Evolutionary conservation across 805 yeast species (phyloP), one percentile per base, ranked within the genome.

Genomic region (Saccharomyces kudriavzevii): DNA sequence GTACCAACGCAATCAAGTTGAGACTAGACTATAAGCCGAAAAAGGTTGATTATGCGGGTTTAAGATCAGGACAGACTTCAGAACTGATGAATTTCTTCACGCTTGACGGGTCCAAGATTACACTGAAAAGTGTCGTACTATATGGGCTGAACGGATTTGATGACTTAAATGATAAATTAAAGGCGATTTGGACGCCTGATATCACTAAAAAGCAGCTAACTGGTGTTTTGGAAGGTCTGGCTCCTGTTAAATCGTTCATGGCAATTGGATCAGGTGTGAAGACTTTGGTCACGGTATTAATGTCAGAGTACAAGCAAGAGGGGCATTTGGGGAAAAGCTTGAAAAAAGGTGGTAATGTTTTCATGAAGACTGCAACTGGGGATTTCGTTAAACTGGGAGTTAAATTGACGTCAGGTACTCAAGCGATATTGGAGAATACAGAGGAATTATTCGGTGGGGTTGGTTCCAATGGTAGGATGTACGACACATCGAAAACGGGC

Each of bases 21-120:
- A 83, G 83, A 56, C 73, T 94, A 45, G 98, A 94, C 68, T 94
- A 94, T 67, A 90, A 89, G 65, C 98, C 99, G 0, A 90, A 90
- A 66, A 87, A 83, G 59, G 77, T 92, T 28, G 96, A 92, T 67
- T 88, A 87, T 64, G 80, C 83, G 1, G 97, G 96, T 0, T 77
- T 91, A 29, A 75, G 88, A 54, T 85, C 96, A 0, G 98, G 98
- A 0, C 89, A 85, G 56, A 80, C 70, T 13, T 83, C 86, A 2
- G 97, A 92, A 66, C 79, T 94, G 51, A 83, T 89, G 79, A 94
- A 94, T 66, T 81, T 94, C 57, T 91, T 94, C 69, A 84, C 85
- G 6, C 75, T 94, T 40, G 97, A 92, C 63, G 97, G 90, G 43
- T 87, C 97, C 0, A 82, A 80, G 43, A 78, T 94, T 64, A 74